Conservation (phyloP, 495 filamentous ascomycete genomes). For the Bathelium albidoporum region DNA sequence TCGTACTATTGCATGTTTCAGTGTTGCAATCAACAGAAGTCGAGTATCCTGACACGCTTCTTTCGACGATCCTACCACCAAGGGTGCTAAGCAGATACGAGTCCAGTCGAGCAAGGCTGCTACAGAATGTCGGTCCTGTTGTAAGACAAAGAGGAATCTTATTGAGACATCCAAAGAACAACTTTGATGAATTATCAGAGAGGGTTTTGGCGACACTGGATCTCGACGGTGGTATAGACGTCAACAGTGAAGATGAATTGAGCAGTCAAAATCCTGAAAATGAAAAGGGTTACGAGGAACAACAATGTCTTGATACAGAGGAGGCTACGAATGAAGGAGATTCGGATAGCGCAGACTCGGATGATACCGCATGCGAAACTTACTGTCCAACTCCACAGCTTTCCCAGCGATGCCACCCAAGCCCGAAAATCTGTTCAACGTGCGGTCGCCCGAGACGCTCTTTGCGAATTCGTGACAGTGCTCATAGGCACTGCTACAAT, state of each 20-base stretch:
- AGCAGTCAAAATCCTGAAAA: not conserved
- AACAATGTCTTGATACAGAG: not conserved
- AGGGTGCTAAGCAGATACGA: not conserved
- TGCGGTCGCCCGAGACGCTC: conserved; percentile 7
- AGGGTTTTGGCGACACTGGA: not conserved
- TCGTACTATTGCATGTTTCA: not conserved
- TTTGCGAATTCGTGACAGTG: not conserved
- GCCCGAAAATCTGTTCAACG: conserved; percentile 21
- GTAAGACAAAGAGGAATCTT: not conserved
- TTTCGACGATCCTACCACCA: not conserved
- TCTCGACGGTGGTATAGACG: not conserved
- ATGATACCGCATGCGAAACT: not conserved
- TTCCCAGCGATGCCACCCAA: conserved; percentile 27
- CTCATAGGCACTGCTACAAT: conserved; percentile 53
- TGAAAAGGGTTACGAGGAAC: not conserved
- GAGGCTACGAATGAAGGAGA: not conserved
- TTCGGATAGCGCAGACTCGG: not conserved
- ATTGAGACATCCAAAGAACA: not conserved
- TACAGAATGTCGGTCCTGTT: not conserved
- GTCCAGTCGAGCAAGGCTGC: not conserved
- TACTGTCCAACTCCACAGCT: not conserved
- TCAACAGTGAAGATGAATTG: not conserved
- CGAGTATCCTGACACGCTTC: not conserved
- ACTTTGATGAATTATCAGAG: not conserved
- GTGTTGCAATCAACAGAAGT: not conserved